These are phyloP conservation scores for Penicillium chermesinum DNA, from an alignment of 495 filamentous ascomycete genomes.

Conservation along the genomic window DNA sequence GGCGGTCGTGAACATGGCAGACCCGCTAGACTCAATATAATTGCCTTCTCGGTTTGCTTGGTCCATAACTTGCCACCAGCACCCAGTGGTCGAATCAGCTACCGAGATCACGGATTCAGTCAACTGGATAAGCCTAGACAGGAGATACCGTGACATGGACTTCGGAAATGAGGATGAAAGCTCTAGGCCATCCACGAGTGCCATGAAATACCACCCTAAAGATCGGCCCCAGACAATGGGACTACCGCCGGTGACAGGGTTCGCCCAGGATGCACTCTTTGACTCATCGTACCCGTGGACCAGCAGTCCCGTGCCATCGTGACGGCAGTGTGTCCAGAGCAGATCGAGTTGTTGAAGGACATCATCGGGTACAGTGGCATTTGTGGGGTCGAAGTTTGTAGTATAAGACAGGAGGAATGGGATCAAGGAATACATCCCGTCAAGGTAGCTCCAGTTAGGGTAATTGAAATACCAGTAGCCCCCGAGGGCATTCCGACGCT, in stretches of 20 bases:
- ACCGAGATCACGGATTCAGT: constrained; percentile 37
- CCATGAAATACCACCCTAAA: constrained; percentile 57
- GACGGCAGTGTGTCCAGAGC: constrained; percentile 46
- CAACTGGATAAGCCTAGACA: constrained; percentile 34
- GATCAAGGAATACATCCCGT: constrained; percentile 50
- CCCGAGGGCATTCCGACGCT: constrained; percentile 38
- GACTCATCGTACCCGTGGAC: constrained; percentile 56
- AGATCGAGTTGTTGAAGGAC: constrained; percentile 50
- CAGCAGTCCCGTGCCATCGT: constrained; percentile 43
- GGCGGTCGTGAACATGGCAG: constrained; percentile 56
- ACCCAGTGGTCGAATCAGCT: constrained; percentile 42
- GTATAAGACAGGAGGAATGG: constrained; percentile 49
- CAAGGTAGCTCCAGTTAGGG: constrained; percentile 54
- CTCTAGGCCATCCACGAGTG: constrained; percentile 51
- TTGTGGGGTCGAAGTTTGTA: constrained; percentile 31
- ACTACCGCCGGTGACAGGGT: constrained; percentile 48
- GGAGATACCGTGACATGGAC: background rate
- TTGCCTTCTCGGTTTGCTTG: constrained; percentile 44
- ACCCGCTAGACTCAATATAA: constrained; percentile 57
- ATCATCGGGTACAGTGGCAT: constrained; percentile 30
- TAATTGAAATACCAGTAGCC: constrained; percentile 54
- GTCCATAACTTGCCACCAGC: constrained; percentile 60
- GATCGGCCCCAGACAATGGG: constrained; percentile 55
- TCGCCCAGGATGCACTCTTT: constrained; percentile 50
- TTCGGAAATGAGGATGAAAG: constrained; percentile 7